Conservation (phyloP, 208 protist genomes). For the Strigomonas culicis region DNA sequence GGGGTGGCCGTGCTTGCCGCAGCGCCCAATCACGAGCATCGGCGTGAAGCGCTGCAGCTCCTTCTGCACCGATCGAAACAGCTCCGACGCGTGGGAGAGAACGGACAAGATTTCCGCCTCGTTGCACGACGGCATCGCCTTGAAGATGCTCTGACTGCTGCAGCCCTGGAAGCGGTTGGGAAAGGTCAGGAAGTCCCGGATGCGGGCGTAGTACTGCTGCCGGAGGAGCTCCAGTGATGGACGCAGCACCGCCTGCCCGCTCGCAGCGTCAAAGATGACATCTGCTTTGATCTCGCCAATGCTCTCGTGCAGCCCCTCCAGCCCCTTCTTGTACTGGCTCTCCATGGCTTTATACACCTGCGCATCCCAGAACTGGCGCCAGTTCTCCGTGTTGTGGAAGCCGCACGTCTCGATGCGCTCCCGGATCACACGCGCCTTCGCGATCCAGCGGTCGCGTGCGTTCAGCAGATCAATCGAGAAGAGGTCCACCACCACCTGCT, state of each 20-base stretch:
- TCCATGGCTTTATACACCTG: constrained; percentile 98
- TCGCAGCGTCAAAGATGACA: constrained; percentile 86
- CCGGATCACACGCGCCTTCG: constrained; percentile 80
- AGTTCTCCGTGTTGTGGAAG: constrained; percentile 90
- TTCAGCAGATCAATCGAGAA: constrained; percentile 92
- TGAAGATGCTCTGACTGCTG: constrained; percentile 66
- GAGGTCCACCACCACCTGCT: constrained; percentile 76
- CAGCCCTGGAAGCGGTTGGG: constrained; percentile 92
- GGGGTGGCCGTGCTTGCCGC: constrained; percentile 63
- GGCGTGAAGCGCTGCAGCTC: constrained; percentile 87
- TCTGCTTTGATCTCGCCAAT: constrained; percentile 92
- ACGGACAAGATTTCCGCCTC: constrained; percentile 86
- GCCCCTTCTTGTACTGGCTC: constrained; percentile 91
- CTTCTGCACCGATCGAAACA: constrained; percentile 88
- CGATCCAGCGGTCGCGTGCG: constrained; percentile 92
- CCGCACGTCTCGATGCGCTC: constrained; percentile 83
- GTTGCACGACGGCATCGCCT: constrained; percentile 88
- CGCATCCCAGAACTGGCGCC: constrained; percentile 97
- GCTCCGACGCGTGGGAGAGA: constrained; percentile 87
- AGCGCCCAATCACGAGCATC: constrained; percentile 89
- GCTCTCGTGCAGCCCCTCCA: constrained; percentile 91
- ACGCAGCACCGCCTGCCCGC: constrained; percentile 68
- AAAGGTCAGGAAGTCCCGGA: constrained; percentile 95
- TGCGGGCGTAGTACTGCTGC: constrained; percentile 92
- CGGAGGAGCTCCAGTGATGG: constrained; percentile 92